These are phyloP conservation scores for Metschnikowia orientalis DNA, from an alignment of 805 yeast species.

Conservation along the genomic window DNA sequence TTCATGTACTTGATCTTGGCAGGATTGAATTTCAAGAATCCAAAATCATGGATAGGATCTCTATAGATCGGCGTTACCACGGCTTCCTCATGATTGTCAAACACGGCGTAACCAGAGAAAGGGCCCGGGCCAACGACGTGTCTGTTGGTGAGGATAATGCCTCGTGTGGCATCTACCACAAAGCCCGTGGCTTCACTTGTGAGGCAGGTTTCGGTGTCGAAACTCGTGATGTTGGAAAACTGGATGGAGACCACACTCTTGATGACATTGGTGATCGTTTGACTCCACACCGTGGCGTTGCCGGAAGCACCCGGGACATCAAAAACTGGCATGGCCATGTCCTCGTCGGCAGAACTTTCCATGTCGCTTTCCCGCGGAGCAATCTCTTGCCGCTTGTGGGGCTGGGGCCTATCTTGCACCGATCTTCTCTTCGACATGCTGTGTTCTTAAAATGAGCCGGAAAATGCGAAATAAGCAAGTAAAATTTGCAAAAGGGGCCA, in stretches of 20 bases:
- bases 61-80: slow-evolving; percentile 81
- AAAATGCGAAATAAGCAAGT: too few relatives aligned
- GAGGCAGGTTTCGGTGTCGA: slow-evolving; percentile 78
- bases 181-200: slow-evolving; percentile 95
- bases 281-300: slow-evolving; percentile 54
- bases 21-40: slow-evolving; percentile 79
- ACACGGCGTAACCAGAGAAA: slow-evolving; percentile 84
- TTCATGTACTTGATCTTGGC: slow-evolving; percentile 65
- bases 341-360: slow-evolving; percentile 10
- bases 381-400: slow-evolving; percentile 11
- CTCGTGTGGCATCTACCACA: slow-evolving; percentile 77
- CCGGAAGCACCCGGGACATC: slow-evolving; percentile 16
- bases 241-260: slow-evolving; percentile 85
- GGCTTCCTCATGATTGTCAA: slow-evolving; percentile 92
- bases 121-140: slow-evolving; percentile 97
- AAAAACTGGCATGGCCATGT: slow-evolving; percentile 10
- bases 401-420: slow-evolving; percentile 9
- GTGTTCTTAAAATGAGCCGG: too few relatives aligned
- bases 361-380: slow-evolving; percentile 12
- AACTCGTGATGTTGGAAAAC: slow-evolving; percentile 79
- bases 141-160: slow-evolving; percentile 84
- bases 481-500: too few relatives aligned
- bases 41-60: slow-evolving; percentile 95
- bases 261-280: slow-evolving; percentile 76
- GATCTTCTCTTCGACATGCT: slow-evolving; percentile 14